Evolutionary conservation across 2,329 filamentous ascomycete species (phyloP).

Genomic region (Penicillium verrucosum): DNA sequence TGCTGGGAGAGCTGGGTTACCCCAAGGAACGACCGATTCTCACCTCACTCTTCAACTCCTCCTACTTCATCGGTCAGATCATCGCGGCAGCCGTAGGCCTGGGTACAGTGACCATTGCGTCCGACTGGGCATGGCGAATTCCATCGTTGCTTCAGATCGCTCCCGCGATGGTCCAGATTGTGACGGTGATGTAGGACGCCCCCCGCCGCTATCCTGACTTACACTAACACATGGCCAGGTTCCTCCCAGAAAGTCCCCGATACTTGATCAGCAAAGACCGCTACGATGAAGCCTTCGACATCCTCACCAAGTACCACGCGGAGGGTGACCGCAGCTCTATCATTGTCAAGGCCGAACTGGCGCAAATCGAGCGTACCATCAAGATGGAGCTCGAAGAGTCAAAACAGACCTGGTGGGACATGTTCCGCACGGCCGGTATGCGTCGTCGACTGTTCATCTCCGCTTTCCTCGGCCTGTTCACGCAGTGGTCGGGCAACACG

Average conservation of each 20-base stretch:
- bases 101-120: slow-evolving; percentile 33
- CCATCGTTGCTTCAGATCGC: slow-evolving; percentile 46
- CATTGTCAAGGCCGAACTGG: slow-evolving; percentile 58
- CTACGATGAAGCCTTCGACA: slow-evolving; percentile 26
- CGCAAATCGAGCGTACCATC: slow-evolving; percentile 58
- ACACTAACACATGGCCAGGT: slow-evolving; percentile 7
- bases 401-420: slow-evolving; percentile 27
- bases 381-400: slow-evolving; percentile 50
- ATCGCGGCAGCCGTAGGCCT: slow-evolving; percentile 28
- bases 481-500: slow-evolving; percentile 44
- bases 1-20: slow-evolving; percentile 60
- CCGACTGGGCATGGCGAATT: slow-evolving; percentile 48
- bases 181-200: slow-evolving; percentile 25
- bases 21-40: slow-evolving; percentile 60
- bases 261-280: slow-evolving; percentile 28
- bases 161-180: slow-evolving; percentile 26
- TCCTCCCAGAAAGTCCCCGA: slow-evolving; percentile 29
- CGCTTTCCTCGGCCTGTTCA: slow-evolving; percentile 33
- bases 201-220: neutral
- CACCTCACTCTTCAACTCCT: slow-evolving; percentile 60
- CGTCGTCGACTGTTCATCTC: slow-evolving; percentile 32
- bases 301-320: slow-evolving; percentile 47
- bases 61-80: slow-evolving; percentile 30
- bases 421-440: slow-evolving; percentile 32
- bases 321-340: slow-evolving; percentile 52